Base-by-base conservation (phyloP, 495 filamentous ascomycete genomes). In the Thermochaetoides thermophila region DNA sequence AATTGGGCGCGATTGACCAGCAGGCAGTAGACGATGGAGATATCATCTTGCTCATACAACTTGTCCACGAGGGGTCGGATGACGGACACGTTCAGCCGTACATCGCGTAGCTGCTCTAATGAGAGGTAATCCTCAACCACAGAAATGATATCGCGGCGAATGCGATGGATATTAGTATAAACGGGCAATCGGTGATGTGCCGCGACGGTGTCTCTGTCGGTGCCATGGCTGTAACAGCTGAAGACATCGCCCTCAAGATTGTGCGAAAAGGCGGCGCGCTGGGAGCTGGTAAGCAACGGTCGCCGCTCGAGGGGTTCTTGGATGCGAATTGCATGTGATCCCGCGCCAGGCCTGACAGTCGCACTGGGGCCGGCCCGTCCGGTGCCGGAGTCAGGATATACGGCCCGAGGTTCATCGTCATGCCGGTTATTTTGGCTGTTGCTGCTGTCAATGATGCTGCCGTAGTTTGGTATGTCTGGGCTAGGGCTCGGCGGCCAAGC, bases 1-100 rank as follows among this genome's bases (percentile, higher is more conserved):
- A 83, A 83, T 37, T 78, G 72, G 3, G 68, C 63, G 17, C 74
- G 60, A 46, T 83, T 83, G 35, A 82, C 77, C 7, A 83, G 64
- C 24, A 83, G 61, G 44, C 75, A 81, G 49, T 81, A 83, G 22
- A 59, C 53, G 24, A 78, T 67, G 2, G 76, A 81, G 23, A 79
- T 70, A 50, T 83, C 78, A 30, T 77, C 59, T 29, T 65, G 59
- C 38, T 76, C 71, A 45, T 78, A 81, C 3, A 81, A 57, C 39
- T 72, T 74, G 46, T 81, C 73, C 13, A 83, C 73, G 12, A 81
- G 51, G 5, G 78, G 76, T 31, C 76, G 64, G 4, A 81, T 70
- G 18, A 81, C 68, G 3, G 69, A 61, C n/a, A 75, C 59, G 45
- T 80, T 81, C 53, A 83, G 76, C 34, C 77, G 63, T 23, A 78